These are phyloP conservation scores for Clausena lansium DNA, from an alignment of 345 rosid genomes.

Conservation along the genomic window DNA sequence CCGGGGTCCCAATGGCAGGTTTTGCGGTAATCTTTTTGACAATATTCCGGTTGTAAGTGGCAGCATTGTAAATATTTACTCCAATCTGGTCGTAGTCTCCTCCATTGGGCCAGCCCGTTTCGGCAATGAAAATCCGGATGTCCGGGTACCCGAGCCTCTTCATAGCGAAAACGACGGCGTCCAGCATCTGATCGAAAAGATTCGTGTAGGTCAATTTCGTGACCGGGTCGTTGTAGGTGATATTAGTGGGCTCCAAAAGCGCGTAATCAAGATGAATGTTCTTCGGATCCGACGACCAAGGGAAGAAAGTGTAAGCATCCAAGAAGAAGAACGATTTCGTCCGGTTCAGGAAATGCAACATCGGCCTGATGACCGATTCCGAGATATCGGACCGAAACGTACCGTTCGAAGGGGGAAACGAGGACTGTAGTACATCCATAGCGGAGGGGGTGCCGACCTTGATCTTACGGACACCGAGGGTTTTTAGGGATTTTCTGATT, in stretches of 20 bases:
- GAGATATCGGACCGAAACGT: conserved; percentile 71
- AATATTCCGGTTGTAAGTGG: conserved; percentile 77
- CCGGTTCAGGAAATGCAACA: conserved; percentile 81
- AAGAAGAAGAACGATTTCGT: conserved; percentile 84
- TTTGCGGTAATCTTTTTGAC: conserved; percentile 54
- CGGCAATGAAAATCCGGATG: conserved; percentile 79
- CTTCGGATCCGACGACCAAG: conserved; percentile 64
- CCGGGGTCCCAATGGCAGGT: conserved; percentile 80
- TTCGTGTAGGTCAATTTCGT: conserved; percentile 66
- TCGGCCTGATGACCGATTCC: conserved; percentile 51
- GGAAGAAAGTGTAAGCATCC: conserved; percentile 79
- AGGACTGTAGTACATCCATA: conserved; percentile 59
- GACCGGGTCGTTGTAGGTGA: conserved; percentile 62
- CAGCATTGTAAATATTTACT: conserved; percentile 79
- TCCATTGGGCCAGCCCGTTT: conserved; percentile 96
- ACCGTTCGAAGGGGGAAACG: conserved; percentile 87
- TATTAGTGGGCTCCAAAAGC: conserved; percentile 44
- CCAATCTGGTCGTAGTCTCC: conserved; percentile 94
- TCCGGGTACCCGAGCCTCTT: conserved; percentile 64
- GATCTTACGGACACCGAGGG: conserved; percentile 42
- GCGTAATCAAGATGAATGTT: conserved; percentile 69
- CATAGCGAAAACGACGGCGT: conserved; percentile 79
- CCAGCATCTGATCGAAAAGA: conserved; percentile 90
- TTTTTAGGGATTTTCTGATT: conserved; percentile 53
- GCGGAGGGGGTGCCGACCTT: conserved; percentile 83